Evolutionary conservation across 1,139 yeast species (phyloP), one percentile per base, ranked within the genome.

Genomic region (Kodamaea derodonti): DNA sequence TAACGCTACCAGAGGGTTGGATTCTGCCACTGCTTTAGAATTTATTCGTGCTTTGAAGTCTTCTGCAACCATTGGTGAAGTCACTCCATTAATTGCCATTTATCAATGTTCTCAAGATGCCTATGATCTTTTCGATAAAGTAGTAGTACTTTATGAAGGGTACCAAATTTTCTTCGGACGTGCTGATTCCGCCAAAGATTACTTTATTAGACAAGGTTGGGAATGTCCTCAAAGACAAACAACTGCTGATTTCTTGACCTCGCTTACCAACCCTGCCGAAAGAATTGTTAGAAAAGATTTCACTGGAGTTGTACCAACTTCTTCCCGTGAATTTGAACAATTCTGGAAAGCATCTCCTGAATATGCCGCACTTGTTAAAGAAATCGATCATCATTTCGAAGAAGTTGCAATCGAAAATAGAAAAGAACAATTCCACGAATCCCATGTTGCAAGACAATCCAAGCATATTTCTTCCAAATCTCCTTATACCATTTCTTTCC

Each of bases 331-430:
- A 49, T 84, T 84, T 49, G 83, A 78, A 43, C 58, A 58, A 3
- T 69, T 69, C 49, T 85, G 94, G 94, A 62, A 62, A 40, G 58
- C 63, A n/a, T 80, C 90, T 2, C 64, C 67, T 1, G 76, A 78
- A 35, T 77, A 68, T 48, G 44, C 54, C 9, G 52, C 53, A 3
- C 52, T 70, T 36, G 34, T 48, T 7, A 27, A 44, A 6, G 59
- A 57, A n/a, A 64, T 68, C 32, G 73, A 69, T 34, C 45, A 46
- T 3, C 56, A 66, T 42, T 45, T 65, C 23, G 41, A 34, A 3
- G 30, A 43, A 15, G 39, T 48, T 25, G 49, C 51, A 28, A 31
- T 32, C 6, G 44, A 45, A 13, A 45, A 50, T 33, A 45, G 36
- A 30, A 49, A 49, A 30, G 50, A 55, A 30, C 49, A 35, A 31